phyloP scores from a whole-genome alignment of 2,329 filamentous ascomycete genomes.

The Sphaerulina musiva region DNA sequence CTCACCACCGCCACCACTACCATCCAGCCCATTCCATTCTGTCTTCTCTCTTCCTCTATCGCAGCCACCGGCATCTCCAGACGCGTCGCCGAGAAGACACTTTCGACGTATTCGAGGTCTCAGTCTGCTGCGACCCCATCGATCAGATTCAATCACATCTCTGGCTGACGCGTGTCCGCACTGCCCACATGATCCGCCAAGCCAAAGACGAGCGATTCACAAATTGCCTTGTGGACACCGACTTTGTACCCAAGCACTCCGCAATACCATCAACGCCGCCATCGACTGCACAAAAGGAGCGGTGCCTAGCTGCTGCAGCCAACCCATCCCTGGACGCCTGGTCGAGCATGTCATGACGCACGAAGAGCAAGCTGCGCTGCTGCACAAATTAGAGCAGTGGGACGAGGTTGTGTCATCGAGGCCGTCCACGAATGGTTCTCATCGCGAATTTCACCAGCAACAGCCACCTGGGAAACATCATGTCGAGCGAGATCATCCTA shows the following conservation, averaged over 20 bases:
- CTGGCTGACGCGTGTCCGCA: constrained; percentile 29
- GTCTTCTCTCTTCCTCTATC: constrained; percentile 31
- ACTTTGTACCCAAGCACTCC: constrained; percentile 31
- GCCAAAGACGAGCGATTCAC: constrained; percentile 28
- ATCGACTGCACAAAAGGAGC: constrained; percentile 28
- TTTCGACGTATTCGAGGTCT: constrained; percentile 32
- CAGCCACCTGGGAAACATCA: constrained; percentile 1
- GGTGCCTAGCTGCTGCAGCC: constrained; percentile 39
- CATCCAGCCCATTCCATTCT: constrained; percentile 28
- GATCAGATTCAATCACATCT: constrained; percentile 25
- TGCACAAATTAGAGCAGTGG: constrained; percentile 31
- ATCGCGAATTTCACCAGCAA: constrained; percentile 11
- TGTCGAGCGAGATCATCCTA: constrained; percentile 6
- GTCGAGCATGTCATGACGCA: constrained; percentile 36
- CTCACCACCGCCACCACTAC: constrained; percentile 12
- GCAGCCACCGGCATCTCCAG: constrained; percentile 21
- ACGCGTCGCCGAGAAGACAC: constrained; percentile 28
- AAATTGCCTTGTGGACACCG: constrained; percentile 33
- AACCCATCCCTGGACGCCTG: constrained; percentile 36
- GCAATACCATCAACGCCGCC: constrained; percentile 35
- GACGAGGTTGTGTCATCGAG: constrained; percentile 25
- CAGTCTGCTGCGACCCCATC: constrained; percentile 28
- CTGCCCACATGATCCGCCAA: constrained; percentile 26
- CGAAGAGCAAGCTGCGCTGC: constrained; percentile 34
- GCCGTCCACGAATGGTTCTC: constrained; percentile 15